These are phyloP conservation scores for Phytophthora sp. DNA, from an alignment of 352 stramenopile species.

Conservation along the genomic window DNA sequence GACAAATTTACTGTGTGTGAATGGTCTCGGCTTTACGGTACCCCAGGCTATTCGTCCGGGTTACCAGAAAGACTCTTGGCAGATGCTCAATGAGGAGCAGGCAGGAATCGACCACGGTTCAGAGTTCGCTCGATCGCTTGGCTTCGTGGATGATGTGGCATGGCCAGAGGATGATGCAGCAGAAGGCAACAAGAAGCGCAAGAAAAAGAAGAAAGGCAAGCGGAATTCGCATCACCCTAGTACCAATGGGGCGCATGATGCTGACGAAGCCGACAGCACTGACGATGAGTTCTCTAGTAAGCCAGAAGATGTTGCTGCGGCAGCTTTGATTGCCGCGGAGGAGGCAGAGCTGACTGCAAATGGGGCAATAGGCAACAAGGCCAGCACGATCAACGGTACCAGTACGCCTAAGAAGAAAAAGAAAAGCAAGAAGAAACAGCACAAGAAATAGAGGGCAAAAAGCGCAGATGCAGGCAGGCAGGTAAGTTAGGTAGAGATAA, in stretches of 20 bases:
- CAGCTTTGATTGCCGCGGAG: slow-evolving; percentile 33
- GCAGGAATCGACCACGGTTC: slow-evolving; percentile 83
- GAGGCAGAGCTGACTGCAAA: slow-evolving; percentile 33
- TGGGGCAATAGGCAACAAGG: slow-evolving; percentile 22
- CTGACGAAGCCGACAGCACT: slow-evolving; percentile 24
- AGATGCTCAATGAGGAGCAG: slow-evolving; percentile 61
- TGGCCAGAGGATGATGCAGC: slow-evolving; percentile 71
- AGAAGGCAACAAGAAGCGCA: slow-evolving; percentile 71
- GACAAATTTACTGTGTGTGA: slow-evolving; percentile 60
- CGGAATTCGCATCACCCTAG: slow-evolving; percentile 32
- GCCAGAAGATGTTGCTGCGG: slow-evolving; percentile 32
- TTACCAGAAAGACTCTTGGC: slow-evolving; percentile 70
- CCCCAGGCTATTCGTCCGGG: slow-evolving; percentile 65
- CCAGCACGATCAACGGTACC: slow-evolving; percentile 15
- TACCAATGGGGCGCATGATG: slow-evolving; percentile 12
- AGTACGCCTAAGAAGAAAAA: slow-evolving; percentile 57
- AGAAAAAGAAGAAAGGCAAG: slow-evolving; percentile 79
- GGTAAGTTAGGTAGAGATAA: slow-evolving; percentile 36
- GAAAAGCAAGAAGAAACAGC: slow-evolving; percentile 49
- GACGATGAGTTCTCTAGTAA: slow-evolving; percentile 32
- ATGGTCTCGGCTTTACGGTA: slow-evolving; percentile 79
- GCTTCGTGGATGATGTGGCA: slow-evolving; percentile 86
- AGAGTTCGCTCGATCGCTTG: slow-evolving; percentile 78
- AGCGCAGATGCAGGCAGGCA: slow-evolving; percentile 19
- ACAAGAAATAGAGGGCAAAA: slow-evolving; percentile 52